These are phyloP conservation scores for Tolypocladium tundrense DNA, from an alignment of 2,329 filamentous ascomycete genomes.

Conservation along the genomic window DNA sequence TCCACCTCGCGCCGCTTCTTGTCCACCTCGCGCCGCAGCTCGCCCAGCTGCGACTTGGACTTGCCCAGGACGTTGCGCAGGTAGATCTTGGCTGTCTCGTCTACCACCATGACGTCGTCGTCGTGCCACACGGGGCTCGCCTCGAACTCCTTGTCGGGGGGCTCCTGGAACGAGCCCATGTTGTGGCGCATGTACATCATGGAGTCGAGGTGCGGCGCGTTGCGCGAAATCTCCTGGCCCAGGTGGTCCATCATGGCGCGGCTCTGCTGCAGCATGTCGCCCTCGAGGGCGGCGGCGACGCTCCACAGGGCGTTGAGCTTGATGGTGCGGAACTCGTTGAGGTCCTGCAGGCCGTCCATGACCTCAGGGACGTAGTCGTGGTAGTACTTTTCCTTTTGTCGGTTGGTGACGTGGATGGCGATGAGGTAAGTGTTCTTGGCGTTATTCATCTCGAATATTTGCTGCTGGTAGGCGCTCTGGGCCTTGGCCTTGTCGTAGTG, in stretches of 20 bases:
- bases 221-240: conserved; percentile 72
- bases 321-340: conserved; percentile 77
- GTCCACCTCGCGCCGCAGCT: conserved; percentile 73
- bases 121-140: conserved; percentile 97
- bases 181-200: conserved; percentile 99
- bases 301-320: conserved; percentile 84
- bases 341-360: conserved; percentile 84
- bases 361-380: conserved; percentile 93
- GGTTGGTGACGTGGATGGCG: conserved; percentile 91
- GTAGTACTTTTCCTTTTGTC: conserved; percentile 95
- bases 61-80: conserved; percentile 86
- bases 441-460: conserved; percentile 92
- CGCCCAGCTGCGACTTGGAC: conserved; percentile 73
- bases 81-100: conserved; percentile 82
- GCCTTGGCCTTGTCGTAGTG: conserved; percentile 93
- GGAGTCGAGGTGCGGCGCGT: conserved; percentile 80
- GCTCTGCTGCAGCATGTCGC: conserved; percentile 65
- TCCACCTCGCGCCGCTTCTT: conserved; percentile 82
- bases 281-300: conserved; percentile 68
- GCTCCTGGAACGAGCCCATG: conserved; percentile 70
- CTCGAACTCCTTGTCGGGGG: conserved; percentile 76
- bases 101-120: conserved; percentile 73
- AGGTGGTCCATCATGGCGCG: conserved; percentile 63
- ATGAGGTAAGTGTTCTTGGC: conserved; percentile 98
- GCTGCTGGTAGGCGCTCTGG: conserved; percentile 83